Evolutionary conservation across 805 yeast species (phyloP).

Genomic region (Hyphopichia homilentoma): DNA sequence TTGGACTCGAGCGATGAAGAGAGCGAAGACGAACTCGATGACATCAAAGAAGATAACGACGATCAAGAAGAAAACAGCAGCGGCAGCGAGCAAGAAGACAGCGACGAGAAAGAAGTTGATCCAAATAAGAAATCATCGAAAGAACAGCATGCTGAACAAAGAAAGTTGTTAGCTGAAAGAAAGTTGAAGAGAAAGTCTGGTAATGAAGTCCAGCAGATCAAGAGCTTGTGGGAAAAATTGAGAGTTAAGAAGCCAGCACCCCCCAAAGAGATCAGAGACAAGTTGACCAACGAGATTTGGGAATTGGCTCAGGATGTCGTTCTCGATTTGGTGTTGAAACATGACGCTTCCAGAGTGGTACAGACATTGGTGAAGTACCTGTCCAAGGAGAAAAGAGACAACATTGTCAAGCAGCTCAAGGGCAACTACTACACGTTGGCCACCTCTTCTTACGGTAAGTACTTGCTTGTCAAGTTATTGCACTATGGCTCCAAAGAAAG

Average conservation of each 20-base stretch:
- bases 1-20: slow-evolving; percentile 17
- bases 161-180: slow-evolving; percentile 72
- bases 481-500: slow-evolving; percentile 89
- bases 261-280: slow-evolving; percentile 71
- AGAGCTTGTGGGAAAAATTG: slow-evolving; percentile 84
- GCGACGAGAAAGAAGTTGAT: slow-evolving; percentile 18
- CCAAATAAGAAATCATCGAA: slow-evolving; percentile 51
- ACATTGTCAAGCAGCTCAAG: slow-evolving; percentile 62
- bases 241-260: slow-evolving; percentile 82
- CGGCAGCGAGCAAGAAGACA: slow-evolving; percentile 21
- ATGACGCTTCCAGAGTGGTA: slow-evolving; percentile 93
- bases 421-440: slow-evolving; percentile 80
- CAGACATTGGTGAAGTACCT: slow-evolving; percentile 90
- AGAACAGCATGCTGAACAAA: slow-evolving; percentile 81
- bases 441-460: slow-evolving; percentile 91
- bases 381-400: slow-evolving; percentile 71
- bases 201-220: slow-evolving; percentile 75
- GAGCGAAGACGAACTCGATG: slow-evolving; percentile 17
- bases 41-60: slow-evolving; percentile 8
- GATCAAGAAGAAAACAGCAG: slow-evolving; percentile 23
- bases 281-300: slow-evolving; percentile 83
- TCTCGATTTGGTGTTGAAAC: slow-evolving; percentile 85
- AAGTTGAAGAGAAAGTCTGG: slow-evolving; percentile 89
- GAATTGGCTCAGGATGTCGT: slow-evolving; percentile 70
- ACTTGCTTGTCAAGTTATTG: slow-evolving; percentile 78